These are phyloP conservation scores for Suillus subalutaceus DNA, from an alignment of 768 basidiomycete species.

Conservation along the genomic window DNA sequence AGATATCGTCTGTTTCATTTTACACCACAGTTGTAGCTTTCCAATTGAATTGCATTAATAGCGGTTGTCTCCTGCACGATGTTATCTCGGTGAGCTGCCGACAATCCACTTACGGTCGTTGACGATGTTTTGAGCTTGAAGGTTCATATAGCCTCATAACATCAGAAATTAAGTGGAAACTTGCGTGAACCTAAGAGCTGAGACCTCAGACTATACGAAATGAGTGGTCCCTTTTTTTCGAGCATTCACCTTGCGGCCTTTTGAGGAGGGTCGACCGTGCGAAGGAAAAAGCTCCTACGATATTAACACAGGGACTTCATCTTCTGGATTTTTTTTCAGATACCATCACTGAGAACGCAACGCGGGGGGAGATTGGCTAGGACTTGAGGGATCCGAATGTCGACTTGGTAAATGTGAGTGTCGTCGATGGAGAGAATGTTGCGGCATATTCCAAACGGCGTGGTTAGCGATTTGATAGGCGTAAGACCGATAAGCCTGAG, in stretches of 20 bases:
- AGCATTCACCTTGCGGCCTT: not conserved
- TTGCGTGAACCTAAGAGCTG: not conserved
- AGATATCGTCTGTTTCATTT: not conserved
- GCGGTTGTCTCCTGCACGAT: not conserved
- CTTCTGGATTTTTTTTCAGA: not conserved
- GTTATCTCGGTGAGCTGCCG: not conserved
- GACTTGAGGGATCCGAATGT: not conserved
- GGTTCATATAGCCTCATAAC: not conserved
- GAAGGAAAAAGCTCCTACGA: not conserved
- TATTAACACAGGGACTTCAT: not conserved
- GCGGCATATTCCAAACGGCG: not conserved
- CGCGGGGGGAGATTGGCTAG: not conserved
- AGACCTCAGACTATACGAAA: not conserved
- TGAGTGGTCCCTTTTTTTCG: not conserved
- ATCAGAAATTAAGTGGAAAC: not conserved
- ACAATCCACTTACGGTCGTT: not conserved
- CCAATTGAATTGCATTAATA: not conserved
- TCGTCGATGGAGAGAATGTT: not conserved
- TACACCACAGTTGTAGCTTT: slow-evolving; percentile 3
- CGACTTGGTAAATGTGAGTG: not conserved
- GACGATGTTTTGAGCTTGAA: not conserved
- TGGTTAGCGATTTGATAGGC: not conserved
- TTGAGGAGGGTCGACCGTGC: not conserved
- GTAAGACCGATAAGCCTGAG: not conserved
- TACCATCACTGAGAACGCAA: not conserved